Evolutionary conservation across 1,139 yeast genomes (phyloP), one percentile per base, ranked within the genome.

Genomic region (Zygoascus meyerae): DNA sequence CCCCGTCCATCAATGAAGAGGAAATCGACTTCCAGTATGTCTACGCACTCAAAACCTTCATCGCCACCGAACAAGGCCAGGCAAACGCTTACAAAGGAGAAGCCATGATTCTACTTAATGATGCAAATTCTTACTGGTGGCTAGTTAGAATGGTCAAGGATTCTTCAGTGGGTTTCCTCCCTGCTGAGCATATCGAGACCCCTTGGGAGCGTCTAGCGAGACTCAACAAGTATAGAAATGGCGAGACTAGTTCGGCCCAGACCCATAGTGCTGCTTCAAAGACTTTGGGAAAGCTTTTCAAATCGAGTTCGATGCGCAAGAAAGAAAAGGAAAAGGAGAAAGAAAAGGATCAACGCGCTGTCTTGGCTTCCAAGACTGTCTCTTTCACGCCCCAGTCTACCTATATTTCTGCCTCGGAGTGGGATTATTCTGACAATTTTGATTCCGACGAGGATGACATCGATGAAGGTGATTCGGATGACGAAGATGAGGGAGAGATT

Each of bases 41-140:
- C 36, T 90, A 89, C 62, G 97, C 97, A 0, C 69, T 90, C 34
- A 86, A 84, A 59, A 89, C 90, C 47, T 90, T 92, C 59, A 75
- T 75, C 34, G 98, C 97, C 0, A 95, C 96, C 3, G 97, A 90
- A 59, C 94, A 95, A 9, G 89, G 95, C 46, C 98, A 92, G 67
- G 86, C 95, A 54, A 80, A 83, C 45, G 74, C 92, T 7, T 65
- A 71, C 26, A 79, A 87, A 57, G 94, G 94, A 58, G 96, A 89
- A 59, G 82, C 95, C 1, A 92, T 94, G 52, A 72, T 78, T 42
- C 69, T 92, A 32, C 68, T 92, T 33, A 90, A 89, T 60, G 98
- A 92, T 61, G 81, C 85, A 49, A 97, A 92, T 65, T 78, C 87
- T 51, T 92, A 92, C 68, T 92, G 98, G 98, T 92, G 98, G 98